Evolutionary conservation across 225 moss, liverwort and hornwort species (phyloP).

Genomic region (Straminergon stramineum): DNA sequence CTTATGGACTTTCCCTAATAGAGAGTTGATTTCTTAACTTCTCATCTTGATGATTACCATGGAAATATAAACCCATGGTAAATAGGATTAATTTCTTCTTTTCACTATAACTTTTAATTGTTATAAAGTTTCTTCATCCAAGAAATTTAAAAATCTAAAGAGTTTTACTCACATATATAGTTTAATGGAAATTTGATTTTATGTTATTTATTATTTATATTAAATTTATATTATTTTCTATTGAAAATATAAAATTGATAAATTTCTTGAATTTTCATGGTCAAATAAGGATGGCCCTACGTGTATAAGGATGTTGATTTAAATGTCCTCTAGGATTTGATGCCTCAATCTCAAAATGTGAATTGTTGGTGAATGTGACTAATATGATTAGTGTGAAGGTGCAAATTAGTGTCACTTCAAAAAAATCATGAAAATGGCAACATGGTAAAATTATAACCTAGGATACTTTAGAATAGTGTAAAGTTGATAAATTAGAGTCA

Average conservation of each 20-base stretch:
- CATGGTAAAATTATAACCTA: accelerated
- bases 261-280: background rate
- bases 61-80: background rate
- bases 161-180: background rate
- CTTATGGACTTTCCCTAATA: too few species aligned
- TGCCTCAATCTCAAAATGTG: background rate
- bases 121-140: background rate
- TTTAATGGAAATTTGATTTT: background rate
- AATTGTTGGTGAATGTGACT: accelerated
- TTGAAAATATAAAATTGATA: background rate
- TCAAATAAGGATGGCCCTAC: background rate
- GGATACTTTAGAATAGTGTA: background rate
- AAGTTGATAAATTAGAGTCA: background rate
- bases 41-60: background rate
- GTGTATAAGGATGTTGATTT: accelerated
- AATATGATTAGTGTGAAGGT: background rate
- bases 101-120: background rate
- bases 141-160: too few species aligned
- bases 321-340: background rate
- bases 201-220: too few species aligned
- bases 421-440: background rate
- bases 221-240: background rate
- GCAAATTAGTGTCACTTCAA: background rate
- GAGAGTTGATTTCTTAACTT: background rate
- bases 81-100: background rate